Evolutionary conservation across 140 eudicot genomes (phyloP).

Genomic region (Flaveria floridana): DNA sequence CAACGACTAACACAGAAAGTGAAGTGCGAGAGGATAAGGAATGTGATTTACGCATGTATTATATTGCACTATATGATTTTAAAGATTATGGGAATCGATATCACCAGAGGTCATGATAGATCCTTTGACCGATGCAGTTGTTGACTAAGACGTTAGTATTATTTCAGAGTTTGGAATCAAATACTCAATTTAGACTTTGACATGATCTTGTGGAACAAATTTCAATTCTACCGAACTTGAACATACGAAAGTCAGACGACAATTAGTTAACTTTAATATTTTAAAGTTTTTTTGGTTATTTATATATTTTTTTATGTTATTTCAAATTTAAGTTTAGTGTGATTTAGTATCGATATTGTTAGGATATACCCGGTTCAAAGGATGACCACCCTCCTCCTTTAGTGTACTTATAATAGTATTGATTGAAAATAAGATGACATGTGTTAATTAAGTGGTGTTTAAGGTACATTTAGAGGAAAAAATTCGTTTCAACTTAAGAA

Average conservation of each 20-base stretch:
- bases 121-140: background rate
- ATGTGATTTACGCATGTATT: background rate
- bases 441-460: too few relatives aligned
- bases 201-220: background rate
- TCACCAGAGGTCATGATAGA: background rate
- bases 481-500: too few relatives aligned
- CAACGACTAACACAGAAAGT: too few relatives aligned
- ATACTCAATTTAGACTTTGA: background rate
- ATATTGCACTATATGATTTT: background rate
- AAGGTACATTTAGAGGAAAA: too few relatives aligned
- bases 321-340: too few relatives aligned
- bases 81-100: background rate
- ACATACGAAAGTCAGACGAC: background rate
- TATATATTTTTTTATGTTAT: too few relatives aligned
- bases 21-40: background rate
- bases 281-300: too few relatives aligned
- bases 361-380: too few relatives aligned
- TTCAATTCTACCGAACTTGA: background rate
- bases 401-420: too few relatives aligned
- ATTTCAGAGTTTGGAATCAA: background rate
- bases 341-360: too few relatives aligned
- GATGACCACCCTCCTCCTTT: too few relatives aligned
- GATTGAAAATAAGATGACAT: too few relatives aligned
- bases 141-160: background rate
- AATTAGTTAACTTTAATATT: background rate